A percentile compares a stretch with the other conserved stretches of the same genome.
Evolutionary conservation across 768 basidiomycete genomes (phyloP).

Genomic region (Amanita inopinata): DNA sequence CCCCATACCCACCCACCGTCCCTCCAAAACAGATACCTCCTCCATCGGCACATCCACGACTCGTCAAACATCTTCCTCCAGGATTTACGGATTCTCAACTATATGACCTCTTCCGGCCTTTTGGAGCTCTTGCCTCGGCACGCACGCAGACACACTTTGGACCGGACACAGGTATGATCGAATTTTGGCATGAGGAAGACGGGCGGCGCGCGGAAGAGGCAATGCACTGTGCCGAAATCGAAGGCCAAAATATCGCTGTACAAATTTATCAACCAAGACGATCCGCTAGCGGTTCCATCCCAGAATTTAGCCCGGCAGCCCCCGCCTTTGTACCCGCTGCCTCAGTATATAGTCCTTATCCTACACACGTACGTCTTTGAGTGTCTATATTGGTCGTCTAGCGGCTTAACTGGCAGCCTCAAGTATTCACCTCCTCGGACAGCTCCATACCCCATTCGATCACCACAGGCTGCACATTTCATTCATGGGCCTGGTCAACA

Average conservation of each 20-base stretch:
- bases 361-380: conserved; percentile 38
- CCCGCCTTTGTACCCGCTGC: conserved; percentile 70
- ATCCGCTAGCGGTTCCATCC: conserved; percentile 34
- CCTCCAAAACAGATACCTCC: conserved; percentile 69
- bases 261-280: conserved; percentile 66
- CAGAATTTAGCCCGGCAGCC: conserved; percentile 67
- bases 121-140: conserved; percentile 73
- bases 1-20: conserved; percentile 75
- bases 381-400: neutral
- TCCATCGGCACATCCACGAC: conserved; percentile 65
- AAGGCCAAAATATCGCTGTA: conserved; percentile 78
- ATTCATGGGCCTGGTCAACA: conserved; percentile 87
- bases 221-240: conserved; percentile 76
- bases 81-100: conserved; percentile 61
- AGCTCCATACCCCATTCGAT: conserved; percentile 36
- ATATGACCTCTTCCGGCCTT: conserved; percentile 80
- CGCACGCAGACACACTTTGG: conserved; percentile 69
- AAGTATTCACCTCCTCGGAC: conserved; percentile 65
- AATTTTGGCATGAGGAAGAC: conserved; percentile 86
- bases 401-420: neutral
- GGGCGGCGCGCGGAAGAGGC: conserved; percentile 70
- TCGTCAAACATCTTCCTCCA: conserved; percentile 76
- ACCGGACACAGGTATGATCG: conserved; percentile 67
- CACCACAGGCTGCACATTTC: conserved; percentile 42
- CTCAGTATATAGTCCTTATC: conserved; percentile 48